Conservation (phyloP, 495 filamentous ascomycete species). For the Penicillium turbatum region DNA sequence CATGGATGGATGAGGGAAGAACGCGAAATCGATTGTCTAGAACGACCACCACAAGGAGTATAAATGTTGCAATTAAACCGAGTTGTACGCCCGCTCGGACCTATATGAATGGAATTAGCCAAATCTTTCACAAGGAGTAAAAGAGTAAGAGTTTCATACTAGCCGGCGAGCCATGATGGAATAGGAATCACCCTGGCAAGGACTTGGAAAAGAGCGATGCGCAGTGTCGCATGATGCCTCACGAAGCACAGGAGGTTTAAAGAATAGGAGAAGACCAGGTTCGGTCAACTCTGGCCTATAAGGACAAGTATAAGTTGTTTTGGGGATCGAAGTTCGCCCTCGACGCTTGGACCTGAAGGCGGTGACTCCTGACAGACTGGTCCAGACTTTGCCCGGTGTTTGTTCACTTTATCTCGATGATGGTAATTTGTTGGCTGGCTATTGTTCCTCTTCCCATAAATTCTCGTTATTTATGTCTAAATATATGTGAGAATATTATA, state of each 20-base stretch:
- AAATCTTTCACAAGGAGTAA: neutral
- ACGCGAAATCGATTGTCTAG: slow-evolving; percentile 79
- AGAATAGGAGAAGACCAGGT: slow-evolving; percentile 27
- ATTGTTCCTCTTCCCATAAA: neutral
- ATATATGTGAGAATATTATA: neutral
- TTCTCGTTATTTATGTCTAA: neutral
- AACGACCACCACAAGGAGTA: slow-evolving; percentile 66
- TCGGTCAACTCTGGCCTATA: slow-evolving; percentile 22
- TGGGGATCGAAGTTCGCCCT: slow-evolving; percentile 3
- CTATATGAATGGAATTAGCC: slow-evolving; percentile 20
- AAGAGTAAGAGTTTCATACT: slow-evolving; percentile 24
- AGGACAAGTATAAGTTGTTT: slow-evolving; percentile 17
- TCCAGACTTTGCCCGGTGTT: neutral
- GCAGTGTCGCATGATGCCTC: slow-evolving; percentile 26
- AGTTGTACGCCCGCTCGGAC: slow-evolving; percentile 85
- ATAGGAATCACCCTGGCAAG: slow-evolving; percentile 33
- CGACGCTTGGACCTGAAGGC: slow-evolving; percentile 23
- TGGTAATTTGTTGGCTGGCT: neutral
- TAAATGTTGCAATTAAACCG: slow-evolving; percentile 57
- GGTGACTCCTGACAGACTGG: slow-evolving; percentile 10
- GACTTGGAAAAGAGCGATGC: slow-evolving; percentile 25
- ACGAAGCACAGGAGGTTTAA: neutral
- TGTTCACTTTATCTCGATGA: neutral
- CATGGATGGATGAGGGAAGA: slow-evolving; percentile 76
- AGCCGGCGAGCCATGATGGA: slow-evolving; percentile 47